Percentiles rank a stretch among this genome's conserved stretches.
These are phyloP conservation scores for Eremothecium gossypii DNA, from an alignment of 1,139 yeast genomes.

Conservation along the genomic window DNA sequence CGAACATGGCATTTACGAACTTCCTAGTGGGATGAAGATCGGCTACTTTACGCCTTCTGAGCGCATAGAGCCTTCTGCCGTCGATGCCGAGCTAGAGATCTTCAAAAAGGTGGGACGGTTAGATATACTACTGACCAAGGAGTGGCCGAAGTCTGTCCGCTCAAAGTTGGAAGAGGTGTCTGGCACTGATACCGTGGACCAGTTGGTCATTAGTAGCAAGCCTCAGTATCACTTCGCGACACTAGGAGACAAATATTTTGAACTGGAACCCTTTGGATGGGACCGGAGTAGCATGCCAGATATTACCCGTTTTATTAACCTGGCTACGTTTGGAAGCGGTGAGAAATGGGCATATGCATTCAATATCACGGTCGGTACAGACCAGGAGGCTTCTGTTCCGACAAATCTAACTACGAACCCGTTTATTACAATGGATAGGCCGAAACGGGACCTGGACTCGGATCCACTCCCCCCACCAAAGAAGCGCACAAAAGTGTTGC, in stretches of 20 bases:
- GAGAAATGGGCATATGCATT: slow-evolving; percentile 72
- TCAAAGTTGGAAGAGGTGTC: slow-evolving; percentile 27
- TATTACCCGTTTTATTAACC: slow-evolving; percentile 54
- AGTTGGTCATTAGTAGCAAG: slow-evolving; percentile 34
- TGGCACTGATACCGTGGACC: slow-evolving; percentile 37
- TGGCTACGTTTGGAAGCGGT: slow-evolving; percentile 47
- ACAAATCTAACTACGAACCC: slow-evolving; percentile 34
- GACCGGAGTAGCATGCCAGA: slow-evolving; percentile 14
- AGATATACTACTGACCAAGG: slow-evolving; percentile 49
- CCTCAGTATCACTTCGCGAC: slow-evolving; percentile 62
- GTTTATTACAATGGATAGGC: slow-evolving; percentile 18
- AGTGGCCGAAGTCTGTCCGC: slow-evolving; percentile 54
- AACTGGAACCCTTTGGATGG: slow-evolving; percentile 54
- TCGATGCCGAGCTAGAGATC: slow-evolving; percentile 16
- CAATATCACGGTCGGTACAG: slow-evolving; percentile 29
- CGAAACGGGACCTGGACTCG: slow-evolving; percentile 10
- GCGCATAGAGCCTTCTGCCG: slow-evolving; percentile 15
- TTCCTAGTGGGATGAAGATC: slow-evolving; percentile 39
- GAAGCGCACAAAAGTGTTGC: slow-evolving; percentile 33
- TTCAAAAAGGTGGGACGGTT: slow-evolving; percentile 20
- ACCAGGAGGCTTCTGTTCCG: slow-evolving; percentile 11
- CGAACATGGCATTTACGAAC: slow-evolving; percentile 33
- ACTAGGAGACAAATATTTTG: slow-evolving; percentile 42
- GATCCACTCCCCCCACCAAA: slow-evolving; percentile 11
- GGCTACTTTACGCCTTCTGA: slow-evolving; percentile 37